A percentile compares a stretch with the other conserved stretches of the same genome.
phyloP scores from a whole-genome alignment of 345 rosid genomes.

The Populus simonii region DNA sequence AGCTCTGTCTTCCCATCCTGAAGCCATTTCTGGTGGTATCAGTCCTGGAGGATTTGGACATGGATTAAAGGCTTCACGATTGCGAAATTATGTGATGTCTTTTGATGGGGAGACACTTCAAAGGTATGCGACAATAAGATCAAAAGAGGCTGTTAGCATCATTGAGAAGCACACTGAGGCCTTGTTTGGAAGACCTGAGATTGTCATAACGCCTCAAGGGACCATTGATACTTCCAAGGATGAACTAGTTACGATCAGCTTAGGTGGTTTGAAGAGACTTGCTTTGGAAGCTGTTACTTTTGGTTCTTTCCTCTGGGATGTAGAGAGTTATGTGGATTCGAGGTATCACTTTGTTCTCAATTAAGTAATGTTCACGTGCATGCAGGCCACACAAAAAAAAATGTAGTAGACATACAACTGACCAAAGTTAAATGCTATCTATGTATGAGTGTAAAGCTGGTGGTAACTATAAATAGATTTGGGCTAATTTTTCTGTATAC shows the following conservation, averaged over 20 bases:
- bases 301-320: slow-evolving; percentile 98
- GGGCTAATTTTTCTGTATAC: slow-evolving; percentile 11
- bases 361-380: slow-evolving; percentile 20
- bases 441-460: slow-evolving; percentile 16
- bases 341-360: slow-evolving; percentile 87
- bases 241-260: slow-evolving; percentile 75
- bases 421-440: slow-evolving; percentile 10
- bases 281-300: slow-evolving; percentile 94
- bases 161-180: slow-evolving; percentile 99
- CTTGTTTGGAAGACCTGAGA: slow-evolving; percentile 84
- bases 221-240: slow-evolving; percentile 70
- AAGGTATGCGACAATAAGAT: slow-evolving; percentile 84
- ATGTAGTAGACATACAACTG: slow-evolving; percentile 6
- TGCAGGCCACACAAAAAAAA: not conserved
- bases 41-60: slow-evolving; percentile 55
- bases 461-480: not conserved
- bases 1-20: slow-evolving; percentile 54
- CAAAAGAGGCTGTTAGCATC: slow-evolving; percentile 84
- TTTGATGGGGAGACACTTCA: slow-evolving; percentile 93
- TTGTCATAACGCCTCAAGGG: slow-evolving; percentile 62
- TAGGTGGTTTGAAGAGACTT: slow-evolving; percentile 83
- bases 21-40: slow-evolving; percentile 55
- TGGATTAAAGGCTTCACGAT: slow-evolving; percentile 59
- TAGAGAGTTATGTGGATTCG: slow-evolving; percentile 86
- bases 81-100: slow-evolving; percentile 82